A percentile compares a stretch with the other conserved stretches of the same genome.
phyloP scores from a whole-genome alignment of 805 yeast genomes.

The Saccharomycopsis fermentans region DNA sequence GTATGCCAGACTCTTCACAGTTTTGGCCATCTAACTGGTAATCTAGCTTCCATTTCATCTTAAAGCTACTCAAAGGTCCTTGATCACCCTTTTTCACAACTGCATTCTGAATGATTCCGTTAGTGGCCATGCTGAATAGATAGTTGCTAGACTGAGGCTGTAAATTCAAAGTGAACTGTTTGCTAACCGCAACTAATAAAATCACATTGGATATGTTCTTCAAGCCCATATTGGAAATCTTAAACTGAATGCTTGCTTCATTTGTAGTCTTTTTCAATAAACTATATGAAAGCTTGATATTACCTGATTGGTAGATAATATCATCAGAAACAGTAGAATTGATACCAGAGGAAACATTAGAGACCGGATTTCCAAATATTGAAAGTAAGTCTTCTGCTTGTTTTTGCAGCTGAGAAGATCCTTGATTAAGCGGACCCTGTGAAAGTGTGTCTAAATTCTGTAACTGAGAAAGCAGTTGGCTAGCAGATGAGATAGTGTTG shows the following conservation, averaged over 20 bases:
- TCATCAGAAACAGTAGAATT: slow-evolving; percentile 20
- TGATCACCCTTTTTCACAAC: slow-evolving; percentile 28
- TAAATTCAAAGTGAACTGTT: slow-evolving; percentile 44
- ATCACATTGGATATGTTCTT: slow-evolving; percentile 36
- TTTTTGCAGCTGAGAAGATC: slow-evolving; percentile 16
- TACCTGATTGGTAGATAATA: slow-evolving; percentile 34
- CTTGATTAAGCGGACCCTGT: slow-evolving; percentile 16
- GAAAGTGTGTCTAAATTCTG: slow-evolving; percentile 17
- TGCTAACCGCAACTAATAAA: slow-evolving; percentile 65
- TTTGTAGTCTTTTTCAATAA: slow-evolving; percentile 28
- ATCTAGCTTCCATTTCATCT: slow-evolving; percentile 67
- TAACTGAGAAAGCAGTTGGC: slow-evolving; percentile 14
- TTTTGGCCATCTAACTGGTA: slow-evolving; percentile 39
- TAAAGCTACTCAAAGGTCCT: slow-evolving; percentile 33
- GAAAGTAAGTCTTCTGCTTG: slow-evolving; percentile 18
- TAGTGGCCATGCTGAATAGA: slow-evolving; percentile 37
- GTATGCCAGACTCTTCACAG: slow-evolving; percentile 43
- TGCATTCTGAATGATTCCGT: slow-evolving; percentile 43
- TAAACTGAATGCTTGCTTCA: slow-evolving; percentile 31
- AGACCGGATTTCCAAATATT: slow-evolving; percentile 17
- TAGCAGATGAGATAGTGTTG: slow-evolving; percentile 19
- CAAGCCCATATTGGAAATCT: slow-evolving; percentile 40
- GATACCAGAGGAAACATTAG: slow-evolving; percentile 12
- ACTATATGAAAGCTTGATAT: slow-evolving; percentile 41
- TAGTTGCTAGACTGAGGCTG: slow-evolving; percentile 50